These are phyloP conservation scores for Fusarium kyushuense DNA, from an alignment of 2,329 filamentous ascomycete species.

Conservation along the genomic window DNA sequence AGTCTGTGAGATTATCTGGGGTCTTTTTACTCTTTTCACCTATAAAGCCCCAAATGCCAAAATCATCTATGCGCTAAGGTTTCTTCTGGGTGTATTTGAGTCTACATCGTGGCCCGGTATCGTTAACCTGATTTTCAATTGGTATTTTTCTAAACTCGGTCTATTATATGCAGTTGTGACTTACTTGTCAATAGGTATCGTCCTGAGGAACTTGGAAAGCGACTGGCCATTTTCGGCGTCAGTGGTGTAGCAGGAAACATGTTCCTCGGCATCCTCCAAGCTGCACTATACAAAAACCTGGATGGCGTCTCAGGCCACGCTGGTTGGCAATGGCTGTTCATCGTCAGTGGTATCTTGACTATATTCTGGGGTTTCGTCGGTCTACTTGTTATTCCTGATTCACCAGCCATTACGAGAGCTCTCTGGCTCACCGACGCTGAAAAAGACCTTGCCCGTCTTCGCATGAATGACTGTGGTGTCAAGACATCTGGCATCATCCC, in stretches of 20 bases:
- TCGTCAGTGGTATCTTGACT: constrained; percentile 39
- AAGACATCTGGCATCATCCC: constrained; percentile 39
- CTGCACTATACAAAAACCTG: constrained; percentile 38
- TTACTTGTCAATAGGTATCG: constrained; percentile 23
- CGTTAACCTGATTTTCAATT: constrained; percentile 41
- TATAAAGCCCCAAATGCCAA: constrained; percentile 39
- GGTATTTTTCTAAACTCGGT: background rate
- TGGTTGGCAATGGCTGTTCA: constrained; percentile 44
- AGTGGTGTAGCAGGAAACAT: constrained; percentile 44
- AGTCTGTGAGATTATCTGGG: constrained; percentile 41
- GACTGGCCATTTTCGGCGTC: constrained; percentile 43
- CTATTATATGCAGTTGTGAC: rapidly evolving
- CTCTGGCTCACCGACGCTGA: constrained; percentile 28
- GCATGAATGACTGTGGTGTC: constrained; percentile 39
- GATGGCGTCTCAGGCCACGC: constrained; percentile 37
- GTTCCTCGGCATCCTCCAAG: constrained; percentile 44
- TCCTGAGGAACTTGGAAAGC: constrained; percentile 39
- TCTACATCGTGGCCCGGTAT: constrained; percentile 45
- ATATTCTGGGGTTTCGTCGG: constrained; percentile 42
- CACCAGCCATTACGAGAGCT: constrained; percentile 38
- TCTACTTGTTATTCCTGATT: constrained; percentile 40
- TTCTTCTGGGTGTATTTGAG: constrained; percentile 43
- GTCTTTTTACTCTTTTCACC: constrained; percentile 35
- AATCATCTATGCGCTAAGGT: constrained; percentile 31
- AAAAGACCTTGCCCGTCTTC: constrained; percentile 18